These are phyloP conservation scores for Leccinum aurantiacum DNA, from an alignment of 768 basidiomycete species.

Conservation along the genomic window DNA sequence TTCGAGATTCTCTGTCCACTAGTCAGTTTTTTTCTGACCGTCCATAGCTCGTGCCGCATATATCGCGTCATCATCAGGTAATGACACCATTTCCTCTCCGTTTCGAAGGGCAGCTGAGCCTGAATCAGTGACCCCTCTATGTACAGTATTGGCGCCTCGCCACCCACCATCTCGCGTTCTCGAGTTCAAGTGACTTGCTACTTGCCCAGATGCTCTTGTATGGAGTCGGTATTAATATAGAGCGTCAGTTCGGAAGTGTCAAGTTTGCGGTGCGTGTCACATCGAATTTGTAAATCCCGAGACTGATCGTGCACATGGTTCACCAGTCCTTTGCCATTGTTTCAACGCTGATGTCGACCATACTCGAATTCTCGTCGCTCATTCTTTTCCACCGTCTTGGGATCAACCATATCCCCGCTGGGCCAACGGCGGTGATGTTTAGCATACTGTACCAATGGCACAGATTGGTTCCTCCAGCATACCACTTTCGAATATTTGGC, in stretches of 20 bases:
- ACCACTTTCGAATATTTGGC: conserved; percentile 75
- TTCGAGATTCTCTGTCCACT: conserved; percentile 29
- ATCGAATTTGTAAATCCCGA: not conserved
- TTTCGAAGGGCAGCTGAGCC: conserved; percentile 27
- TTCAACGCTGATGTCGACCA: conserved; percentile 61
- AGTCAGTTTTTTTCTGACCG: conserved; percentile 6
- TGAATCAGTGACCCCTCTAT: conserved; percentile 30
- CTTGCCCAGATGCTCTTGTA: conserved; percentile 73
- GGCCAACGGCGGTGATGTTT: conserved; percentile 76
- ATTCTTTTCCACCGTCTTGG: conserved; percentile 65
- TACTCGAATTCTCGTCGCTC: conserved; percentile 65
- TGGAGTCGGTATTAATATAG: conserved; percentile 66
- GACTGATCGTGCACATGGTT: conserved; percentile 6
- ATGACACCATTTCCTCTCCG: conserved; percentile 6
- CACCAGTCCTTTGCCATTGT: conserved; percentile 75
- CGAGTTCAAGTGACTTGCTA: conserved; percentile 85
- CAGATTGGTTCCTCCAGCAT: conserved; percentile 72
- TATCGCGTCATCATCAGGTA: conserved; percentile 90
- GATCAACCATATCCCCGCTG: conserved; percentile 72
- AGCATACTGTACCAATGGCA: conserved; percentile 82
- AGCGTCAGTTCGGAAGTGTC: conserved; percentile 81
- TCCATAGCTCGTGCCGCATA: conserved; percentile 75
- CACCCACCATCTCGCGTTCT: conserved; percentile 71
- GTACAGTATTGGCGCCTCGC: conserved; percentile 83
- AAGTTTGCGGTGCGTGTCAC: conserved; percentile 76